A percentile compares a stretch with the other conserved stretches of the same genome.
phyloP scores from a whole-genome alignment of 257 asterid genomes.

The Fraxinus cuspidata region DNA sequence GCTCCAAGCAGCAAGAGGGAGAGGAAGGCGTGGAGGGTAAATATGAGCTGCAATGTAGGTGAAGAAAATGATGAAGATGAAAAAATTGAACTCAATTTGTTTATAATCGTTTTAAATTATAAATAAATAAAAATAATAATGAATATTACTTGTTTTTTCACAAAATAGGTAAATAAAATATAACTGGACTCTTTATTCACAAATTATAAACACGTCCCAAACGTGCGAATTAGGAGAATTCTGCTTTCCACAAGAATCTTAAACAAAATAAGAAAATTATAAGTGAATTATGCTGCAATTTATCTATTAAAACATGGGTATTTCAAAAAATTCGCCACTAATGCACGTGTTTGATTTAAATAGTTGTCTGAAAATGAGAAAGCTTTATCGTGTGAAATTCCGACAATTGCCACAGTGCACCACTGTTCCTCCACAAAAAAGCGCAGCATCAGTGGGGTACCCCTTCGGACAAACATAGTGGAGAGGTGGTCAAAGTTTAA shows the following conservation, averaged over 20 bases:
- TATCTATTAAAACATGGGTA: not conserved
- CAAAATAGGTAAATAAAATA: too few species aligned
- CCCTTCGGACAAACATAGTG: not conserved
- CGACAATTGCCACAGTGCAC: not conserved
- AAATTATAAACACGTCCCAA: too few species aligned
- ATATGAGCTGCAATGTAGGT: too few species aligned
- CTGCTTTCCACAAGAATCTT: too few species aligned
- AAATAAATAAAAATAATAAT: too few species aligned
- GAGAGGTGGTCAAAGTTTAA: conserved; percentile 41
- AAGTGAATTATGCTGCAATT: too few species aligned
- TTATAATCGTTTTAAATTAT: too few species aligned
- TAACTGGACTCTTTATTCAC: too few species aligned
- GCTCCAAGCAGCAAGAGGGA: not conserved
- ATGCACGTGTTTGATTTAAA: conserved; percentile 1
- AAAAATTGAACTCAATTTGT: too few species aligned
- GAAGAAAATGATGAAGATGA: not conserved
- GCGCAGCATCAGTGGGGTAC: conserved; percentile 36
- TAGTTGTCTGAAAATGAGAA: not conserved
- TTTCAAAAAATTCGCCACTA: not conserved
- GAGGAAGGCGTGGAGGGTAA: not conserved
- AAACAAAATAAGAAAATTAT: too few species aligned
- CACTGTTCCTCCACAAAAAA: conserved; percentile 13
- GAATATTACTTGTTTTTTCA: too few species aligned
- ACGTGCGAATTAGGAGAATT: too few species aligned
- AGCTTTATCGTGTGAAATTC: not conserved